These are phyloP conservation scores for Fragosphaeria purpurea DNA, from an alignment of 2,329 filamentous ascomycete genomes.

Conservation along the genomic window DNA sequence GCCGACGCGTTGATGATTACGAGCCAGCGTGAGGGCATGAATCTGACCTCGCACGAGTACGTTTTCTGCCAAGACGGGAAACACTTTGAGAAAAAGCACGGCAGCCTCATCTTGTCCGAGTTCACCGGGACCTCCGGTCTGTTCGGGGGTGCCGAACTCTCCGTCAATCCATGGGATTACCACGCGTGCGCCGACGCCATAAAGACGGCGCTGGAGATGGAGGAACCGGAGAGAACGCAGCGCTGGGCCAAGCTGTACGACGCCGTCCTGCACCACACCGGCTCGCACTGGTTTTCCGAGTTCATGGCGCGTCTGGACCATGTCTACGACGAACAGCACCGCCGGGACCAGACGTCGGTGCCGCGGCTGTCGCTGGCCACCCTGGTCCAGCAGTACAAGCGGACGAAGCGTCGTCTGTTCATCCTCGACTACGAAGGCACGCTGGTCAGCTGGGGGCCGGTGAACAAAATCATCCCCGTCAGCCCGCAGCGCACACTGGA, in stretches of 20 bases:
- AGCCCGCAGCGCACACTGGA: conserved; percentile 80
- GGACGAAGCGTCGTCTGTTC: conserved; percentile 62
- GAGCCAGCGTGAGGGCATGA: conserved; percentile 94
- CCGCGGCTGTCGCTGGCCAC: conserved; percentile 66
- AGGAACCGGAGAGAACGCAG: conserved; percentile 57
- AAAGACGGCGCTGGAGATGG: conserved; percentile 72
- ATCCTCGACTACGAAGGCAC: conserved; percentile 93
- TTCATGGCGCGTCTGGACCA: conserved; percentile 61
- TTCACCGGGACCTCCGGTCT: conserved; percentile 88
- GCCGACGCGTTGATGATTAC: conserved; percentile 92
- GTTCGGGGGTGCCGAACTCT: conserved; percentile 69
- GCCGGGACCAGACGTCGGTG: conserved; percentile 74
- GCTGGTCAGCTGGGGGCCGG: conserved; percentile 75
- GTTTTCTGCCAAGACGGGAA: conserved; percentile 85
- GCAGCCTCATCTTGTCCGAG: conserved; percentile 84
- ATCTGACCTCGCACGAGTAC: conserved; percentile 89
- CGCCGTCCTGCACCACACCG: conserved; percentile 71
- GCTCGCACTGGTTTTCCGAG: conserved; percentile 73
- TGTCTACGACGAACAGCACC: conserved; percentile 75
- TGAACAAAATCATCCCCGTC: conserved; percentile 73
- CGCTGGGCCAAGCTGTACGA: conserved; percentile 67
- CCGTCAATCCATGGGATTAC: conserved; percentile 95
- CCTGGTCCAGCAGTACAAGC: conserved; percentile 56
- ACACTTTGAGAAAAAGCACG: conserved; percentile 64
- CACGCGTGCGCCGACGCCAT: conserved; percentile 79